These are phyloP conservation scores for Chenopodium quinoa DNA, from an alignment of 148 eudicot genomes.

Conservation along the genomic window DNA sequence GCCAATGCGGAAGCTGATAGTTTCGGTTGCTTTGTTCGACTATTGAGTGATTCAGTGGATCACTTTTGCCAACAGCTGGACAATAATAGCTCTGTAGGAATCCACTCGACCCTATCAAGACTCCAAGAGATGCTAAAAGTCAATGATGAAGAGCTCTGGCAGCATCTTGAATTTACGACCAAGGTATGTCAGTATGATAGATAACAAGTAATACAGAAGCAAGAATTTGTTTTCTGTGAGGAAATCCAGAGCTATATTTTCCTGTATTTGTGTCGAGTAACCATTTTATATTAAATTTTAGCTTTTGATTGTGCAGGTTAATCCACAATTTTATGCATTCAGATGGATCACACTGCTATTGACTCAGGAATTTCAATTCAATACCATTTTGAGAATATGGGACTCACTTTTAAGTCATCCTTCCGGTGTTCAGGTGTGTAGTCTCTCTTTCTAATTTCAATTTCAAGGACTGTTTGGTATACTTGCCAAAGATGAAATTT, in stretches of 20 bases:
- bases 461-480: background rate
- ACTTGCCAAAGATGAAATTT: background rate
- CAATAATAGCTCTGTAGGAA: slow-evolving; percentile 57
- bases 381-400: slow-evolving; percentile 59
- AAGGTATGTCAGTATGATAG: slow-evolving; percentile 30
- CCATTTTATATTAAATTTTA: background rate
- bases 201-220: background rate
- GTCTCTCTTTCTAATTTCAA: background rate
- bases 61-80: slow-evolving; percentile 73
- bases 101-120: slow-evolving; percentile 60
- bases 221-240: background rate
- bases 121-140: slow-evolving; percentile 46
- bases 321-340: slow-evolving; percentile 63
- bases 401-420: slow-evolving; percentile 59
- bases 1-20: slow-evolving; percentile 68
- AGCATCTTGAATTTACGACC: slow-evolving; percentile 56
- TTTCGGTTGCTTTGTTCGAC: slow-evolving; percentile 57
- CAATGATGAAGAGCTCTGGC: slow-evolving; percentile 64
- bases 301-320: slow-evolving; percentile 42
- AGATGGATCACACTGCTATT: slow-evolving; percentile 74
- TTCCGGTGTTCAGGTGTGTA: slow-evolving; percentile 52
- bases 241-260: background rate
- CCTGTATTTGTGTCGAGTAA: too few relatives aligned
- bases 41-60: slow-evolving; percentile 61
- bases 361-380: slow-evolving; percentile 62